These are phyloP conservation scores for Malus orientalis DNA, from an alignment of 306 rosid species.

Conservation along the genomic window DNA sequence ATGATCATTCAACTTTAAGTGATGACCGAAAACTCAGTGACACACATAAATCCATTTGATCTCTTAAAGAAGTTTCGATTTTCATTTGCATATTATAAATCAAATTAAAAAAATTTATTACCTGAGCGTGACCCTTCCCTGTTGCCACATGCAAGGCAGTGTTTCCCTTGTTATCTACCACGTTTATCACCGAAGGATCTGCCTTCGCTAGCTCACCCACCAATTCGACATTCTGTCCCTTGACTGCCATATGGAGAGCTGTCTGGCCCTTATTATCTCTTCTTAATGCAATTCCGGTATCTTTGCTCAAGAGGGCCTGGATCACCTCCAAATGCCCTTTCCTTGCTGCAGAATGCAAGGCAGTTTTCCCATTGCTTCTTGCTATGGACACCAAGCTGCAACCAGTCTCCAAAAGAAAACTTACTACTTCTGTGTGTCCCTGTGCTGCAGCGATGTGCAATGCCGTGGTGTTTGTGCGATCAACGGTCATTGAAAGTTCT, in stretches of 20 bases:
- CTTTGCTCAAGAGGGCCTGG: slow-evolving; percentile 49
- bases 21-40: neutral
- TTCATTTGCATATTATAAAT: neutral
- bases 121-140: slow-evolving; percentile 62
- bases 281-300: slow-evolving; percentile 47
- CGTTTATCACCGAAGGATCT: slow-evolving; percentile 40
- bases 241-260: slow-evolving; percentile 76
- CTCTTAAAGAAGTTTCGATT: neutral
- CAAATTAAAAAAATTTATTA: slow-evolving; percentile 15
- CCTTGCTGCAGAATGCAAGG: slow-evolving; percentile 75
- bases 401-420: slow-evolving; percentile 45
- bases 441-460: slow-evolving; percentile 75
- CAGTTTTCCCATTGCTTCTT: slow-evolving; percentile 69
- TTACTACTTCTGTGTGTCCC: slow-evolving; percentile 55
- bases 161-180: slow-evolving; percentile 62
- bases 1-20: neutral
- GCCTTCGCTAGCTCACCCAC: slow-evolving; percentile 47
- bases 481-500: slow-evolving; percentile 68
- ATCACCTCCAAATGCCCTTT: slow-evolving; percentile 53
- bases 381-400: slow-evolving; percentile 44
- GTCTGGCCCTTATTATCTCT: slow-evolving; percentile 75
- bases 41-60: neutral
- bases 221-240: slow-evolving; percentile 59
- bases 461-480: slow-evolving; percentile 64
- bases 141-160: slow-evolving; percentile 65